These are phyloP conservation scores for Penicillium antarcticum DNA, from an alignment of 495 filamentous ascomycete genomes.

Conservation along the genomic window DNA sequence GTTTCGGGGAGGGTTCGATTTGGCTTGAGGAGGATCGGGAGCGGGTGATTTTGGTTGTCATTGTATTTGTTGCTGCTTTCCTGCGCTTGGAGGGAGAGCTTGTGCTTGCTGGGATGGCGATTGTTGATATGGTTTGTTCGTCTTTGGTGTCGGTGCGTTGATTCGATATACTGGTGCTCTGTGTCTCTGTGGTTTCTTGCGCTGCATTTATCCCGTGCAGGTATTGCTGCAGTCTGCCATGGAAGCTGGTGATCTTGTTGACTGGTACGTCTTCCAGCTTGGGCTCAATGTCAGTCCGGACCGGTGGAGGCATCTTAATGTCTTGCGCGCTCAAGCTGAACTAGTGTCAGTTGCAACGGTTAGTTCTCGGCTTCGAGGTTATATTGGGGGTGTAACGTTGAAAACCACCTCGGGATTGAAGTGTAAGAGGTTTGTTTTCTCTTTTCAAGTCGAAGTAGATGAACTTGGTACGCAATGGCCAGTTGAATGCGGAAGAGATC, in stretches of 20 bases:
- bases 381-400: not conserved
- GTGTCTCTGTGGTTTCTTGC: not conserved
- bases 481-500: no score
- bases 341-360: not conserved
- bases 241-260: constrained; percentile 47
- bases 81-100: constrained; percentile 8
- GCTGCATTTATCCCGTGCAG: constrained; percentile 23
- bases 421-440: not conserved
- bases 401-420: not conserved
- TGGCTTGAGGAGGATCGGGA: constrained; percentile 16
- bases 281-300: not conserved
- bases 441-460: no score
- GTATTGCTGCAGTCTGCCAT: constrained; percentile 50
- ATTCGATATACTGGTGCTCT: not conserved
- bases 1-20: not conserved
- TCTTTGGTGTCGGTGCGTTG: not conserved
- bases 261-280: constrained; percentile 29
- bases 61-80: not conserved
- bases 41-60: constrained; percentile 4
- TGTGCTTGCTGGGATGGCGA: not conserved
- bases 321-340: not conserved
- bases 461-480: no score
- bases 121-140: constrained; percentile 8
- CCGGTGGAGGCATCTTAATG: not conserved
- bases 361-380: not conserved